Base-by-base conservation (phyloP, 129 eudicot genomes). In the Erigeron canadensis region DNA sequence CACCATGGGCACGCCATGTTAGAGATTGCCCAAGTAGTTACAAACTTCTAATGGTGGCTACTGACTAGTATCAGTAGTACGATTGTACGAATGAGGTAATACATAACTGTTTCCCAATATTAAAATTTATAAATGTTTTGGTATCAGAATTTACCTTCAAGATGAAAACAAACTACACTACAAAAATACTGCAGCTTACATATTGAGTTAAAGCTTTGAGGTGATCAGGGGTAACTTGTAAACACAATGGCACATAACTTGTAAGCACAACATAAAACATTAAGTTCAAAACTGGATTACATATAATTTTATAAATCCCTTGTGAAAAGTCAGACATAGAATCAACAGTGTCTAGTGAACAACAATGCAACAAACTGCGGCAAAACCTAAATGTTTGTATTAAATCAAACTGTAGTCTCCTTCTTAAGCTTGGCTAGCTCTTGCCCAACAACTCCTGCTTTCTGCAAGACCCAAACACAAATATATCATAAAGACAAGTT, bases 341-440 rank as follows among this genome's bases (percentile, higher is more conserved):
- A 46, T 15, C 75, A 51, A 69, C 18, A 61, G 22, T 41, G 41
- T 50, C 76, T 50, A 70, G 66, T 46, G 69, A 47, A 59, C 81
- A 63, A 57, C 64, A 75, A 17, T n/a, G 71, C 9, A 70, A 63
- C 63, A 12, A 61, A 71, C 50, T 38, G 71, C 47, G 42, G 6
- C 79, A 75, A 65, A 54, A 54, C 11, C 79, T 53, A 11, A 22
- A 10, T 6, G 10, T 6, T 44, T 46, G 54, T 57, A 41, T 34
- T 37, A 74, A 53, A 53, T 53, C 23, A 53, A 53, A 17, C 58
- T 10, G 83, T 39, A 6, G 71, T 64, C 69, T 83, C 73, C 81
- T 82, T 83, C 78, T 83, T 83, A 17, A 82, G 83, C 75, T 74
- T 78, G 47, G 81, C 80, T 16, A 82, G 81, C 70, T 82, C 86